phyloP scores from a whole-genome alignment of 2,329 filamentous ascomycete genomes.

The Xylariaceae sp. region DNA sequence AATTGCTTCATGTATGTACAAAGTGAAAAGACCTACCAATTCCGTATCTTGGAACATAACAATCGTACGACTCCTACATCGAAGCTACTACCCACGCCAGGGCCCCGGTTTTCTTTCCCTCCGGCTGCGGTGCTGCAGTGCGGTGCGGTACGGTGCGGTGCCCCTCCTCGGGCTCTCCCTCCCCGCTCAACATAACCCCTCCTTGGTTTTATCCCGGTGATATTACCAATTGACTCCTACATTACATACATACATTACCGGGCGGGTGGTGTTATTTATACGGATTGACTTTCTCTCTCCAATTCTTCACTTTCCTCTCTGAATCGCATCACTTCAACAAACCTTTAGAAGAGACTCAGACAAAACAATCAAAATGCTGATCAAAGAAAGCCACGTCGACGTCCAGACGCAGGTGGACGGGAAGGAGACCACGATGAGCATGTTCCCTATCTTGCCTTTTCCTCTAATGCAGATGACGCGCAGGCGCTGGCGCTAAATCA shows the following conservation, averaged over 20 bases:
- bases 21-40: too few relatives aligned
- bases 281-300: background rate
- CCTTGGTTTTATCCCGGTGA: too few relatives aligned
- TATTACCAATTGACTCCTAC: background rate
- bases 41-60: too few relatives aligned
- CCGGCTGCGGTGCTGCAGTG: too few relatives aligned
- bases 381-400: constrained; percentile 49
- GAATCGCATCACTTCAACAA: background rate
- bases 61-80: background rate
- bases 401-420: constrained; percentile 48
- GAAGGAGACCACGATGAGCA: constrained; percentile 51
- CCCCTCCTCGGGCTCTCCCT: background rate
- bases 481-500: constrained; percentile 10
- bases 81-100: background rate
- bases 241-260: background rate
- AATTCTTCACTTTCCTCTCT: background rate
- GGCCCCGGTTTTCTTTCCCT: background rate
- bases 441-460: constrained; percentile 9
- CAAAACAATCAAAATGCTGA: constrained; percentile 40
- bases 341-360: too few relatives aligned
- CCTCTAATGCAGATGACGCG: background rate
- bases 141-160: background rate
- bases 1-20: too few relatives aligned
- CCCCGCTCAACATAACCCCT: too few relatives aligned
- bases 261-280: background rate